These are phyloP conservation scores for Grosmannia serpens DNA, from an alignment of 2,329 filamentous ascomycete species.

Conservation along the genomic window DNA sequence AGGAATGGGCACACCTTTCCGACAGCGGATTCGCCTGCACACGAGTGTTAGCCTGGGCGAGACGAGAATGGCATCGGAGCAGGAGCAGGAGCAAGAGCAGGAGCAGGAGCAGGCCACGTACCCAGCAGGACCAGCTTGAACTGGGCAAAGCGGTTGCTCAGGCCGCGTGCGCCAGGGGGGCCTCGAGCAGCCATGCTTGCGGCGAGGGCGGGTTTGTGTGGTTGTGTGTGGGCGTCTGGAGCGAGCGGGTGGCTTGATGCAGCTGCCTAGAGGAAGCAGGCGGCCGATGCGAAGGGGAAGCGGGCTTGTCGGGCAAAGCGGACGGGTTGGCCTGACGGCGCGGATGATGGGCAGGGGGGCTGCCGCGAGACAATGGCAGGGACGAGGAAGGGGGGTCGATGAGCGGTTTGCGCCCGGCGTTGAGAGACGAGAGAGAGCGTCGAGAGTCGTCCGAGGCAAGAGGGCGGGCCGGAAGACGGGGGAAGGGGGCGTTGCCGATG, in stretches of 20 bases:
- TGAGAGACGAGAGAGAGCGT: too few relatives aligned
- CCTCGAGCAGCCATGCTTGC: conserved; percentile 70
- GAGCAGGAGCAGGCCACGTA: conserved; percentile 33
- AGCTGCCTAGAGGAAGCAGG: not conserved
- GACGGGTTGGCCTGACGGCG: not conserved
- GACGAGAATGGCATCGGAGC: conserved; percentile 2
- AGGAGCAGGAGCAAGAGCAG: not conserved
- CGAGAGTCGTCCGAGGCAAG: not conserved
- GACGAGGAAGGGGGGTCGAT: too few relatives aligned
- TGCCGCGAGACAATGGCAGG: too few relatives aligned
- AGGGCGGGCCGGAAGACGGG: too few relatives aligned
- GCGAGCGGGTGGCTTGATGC: not conserved
- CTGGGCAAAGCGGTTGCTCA: conserved; percentile 86
- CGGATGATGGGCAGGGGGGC: too few relatives aligned
- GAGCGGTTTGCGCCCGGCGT: too few relatives aligned
- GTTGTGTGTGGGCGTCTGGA: not conserved
- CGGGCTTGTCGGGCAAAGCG: not conserved
- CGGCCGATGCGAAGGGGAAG: not conserved
- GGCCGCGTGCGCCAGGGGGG: conserved; percentile 46
- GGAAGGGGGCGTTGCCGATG: too few relatives aligned
- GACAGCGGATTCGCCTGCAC: conserved; percentile 86
- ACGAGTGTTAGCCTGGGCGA: not conserved
- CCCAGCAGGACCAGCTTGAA: conserved; percentile 97
- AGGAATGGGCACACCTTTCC: conserved; percentile 60
- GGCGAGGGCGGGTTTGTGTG: not conserved